phyloP scores from a whole-genome alignment of 345 rosid species.

The Syzygium aromaticum region DNA sequence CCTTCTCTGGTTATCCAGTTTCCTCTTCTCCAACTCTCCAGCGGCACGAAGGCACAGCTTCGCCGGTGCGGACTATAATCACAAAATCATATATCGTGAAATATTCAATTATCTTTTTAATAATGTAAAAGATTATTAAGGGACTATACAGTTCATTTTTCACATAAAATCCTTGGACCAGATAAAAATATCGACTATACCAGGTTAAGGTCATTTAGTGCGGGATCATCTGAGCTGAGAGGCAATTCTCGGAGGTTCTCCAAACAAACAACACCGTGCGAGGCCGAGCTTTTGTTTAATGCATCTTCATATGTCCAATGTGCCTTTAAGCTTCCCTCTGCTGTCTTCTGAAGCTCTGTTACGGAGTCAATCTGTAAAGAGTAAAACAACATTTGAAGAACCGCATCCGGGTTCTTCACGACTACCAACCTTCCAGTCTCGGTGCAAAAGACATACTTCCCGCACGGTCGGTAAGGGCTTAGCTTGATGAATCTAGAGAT shows the following conservation, averaged over 20 bases:
- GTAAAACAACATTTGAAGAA: conserved; percentile 1
- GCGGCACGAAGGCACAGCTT: conserved; percentile 47
- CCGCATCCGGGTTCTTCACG: background rate
- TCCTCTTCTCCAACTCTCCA: conserved; percentile 45
- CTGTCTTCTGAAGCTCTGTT: background rate
- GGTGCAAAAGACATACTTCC: conserved; percentile 5
- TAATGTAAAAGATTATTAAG: background rate
- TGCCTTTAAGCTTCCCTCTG: background rate
- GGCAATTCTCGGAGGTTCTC: conserved; percentile 23
- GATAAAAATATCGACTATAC: conserved; percentile 12
- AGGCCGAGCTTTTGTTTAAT: conserved; percentile 5
- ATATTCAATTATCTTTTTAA: background rate
- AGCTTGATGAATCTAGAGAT: conserved; percentile 37
- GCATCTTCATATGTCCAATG: background rate
- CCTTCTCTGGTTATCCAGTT: conserved; percentile 14
- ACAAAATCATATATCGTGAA: background rate
- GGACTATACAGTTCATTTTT: background rate
- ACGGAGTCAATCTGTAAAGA: background rate
- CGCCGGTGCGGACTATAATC: background rate
- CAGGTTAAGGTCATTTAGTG: conserved; percentile 52
- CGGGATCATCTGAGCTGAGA: conserved; percentile 17
- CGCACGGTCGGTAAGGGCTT: conserved; percentile 52
- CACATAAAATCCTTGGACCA: background rate
- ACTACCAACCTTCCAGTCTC: background rate
- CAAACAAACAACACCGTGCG: conserved; percentile 5